Base-by-base conservation (phyloP, 345 rosid genomes). In the Anastatica hierochuntica region DNA sequence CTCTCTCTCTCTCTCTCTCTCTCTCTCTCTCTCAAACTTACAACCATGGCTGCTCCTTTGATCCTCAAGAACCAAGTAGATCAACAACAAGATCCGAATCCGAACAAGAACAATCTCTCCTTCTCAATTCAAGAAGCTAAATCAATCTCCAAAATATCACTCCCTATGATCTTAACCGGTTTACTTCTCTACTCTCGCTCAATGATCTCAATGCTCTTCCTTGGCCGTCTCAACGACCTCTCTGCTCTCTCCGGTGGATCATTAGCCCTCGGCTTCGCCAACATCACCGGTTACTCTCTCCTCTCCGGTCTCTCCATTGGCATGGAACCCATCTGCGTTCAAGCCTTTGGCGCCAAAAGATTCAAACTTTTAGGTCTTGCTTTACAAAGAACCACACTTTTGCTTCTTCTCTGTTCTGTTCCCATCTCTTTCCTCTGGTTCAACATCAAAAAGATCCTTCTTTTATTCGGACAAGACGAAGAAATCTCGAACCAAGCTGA, bases 281-380 rank as follows among this genome's bases (percentile, higher is more conserved):
- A 89, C 71, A 85, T 85, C 79, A 89, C 97, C 2, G 97, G 97
- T 0, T 88, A 85, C 62, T 85, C 95, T 4, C 68, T 89, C 47
- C 87, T 85, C 48, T 81, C 95, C 1, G 97, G 97, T 56, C 82
- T 89, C 17, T 80, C 97, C 57, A 68, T 79, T 63, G 97, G 97
- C 10, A 83, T 89, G 95, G 97, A 89, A 57, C 85, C 97, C 47
- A 82, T 88, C 44, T 88, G 97, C 13, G 87, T 87, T 24, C 97
- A 85, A 67, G 95, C 95, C 65, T 85, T 79, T 56, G 97, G 95
- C 50, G 95, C 97, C 49, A 52, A 76, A 68, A 74, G 77, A 51
- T 79, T 65, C 68, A 76, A 70, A 72, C 80, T 85, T 52, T 78
- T 88, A 6, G 95, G 92, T 58, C 74, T 81, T 16, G 75, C 97